Evolutionary conservation across 2,329 filamentous ascomycete genomes (phyloP).

Genomic region (Ophiostoma sp.): DNA sequence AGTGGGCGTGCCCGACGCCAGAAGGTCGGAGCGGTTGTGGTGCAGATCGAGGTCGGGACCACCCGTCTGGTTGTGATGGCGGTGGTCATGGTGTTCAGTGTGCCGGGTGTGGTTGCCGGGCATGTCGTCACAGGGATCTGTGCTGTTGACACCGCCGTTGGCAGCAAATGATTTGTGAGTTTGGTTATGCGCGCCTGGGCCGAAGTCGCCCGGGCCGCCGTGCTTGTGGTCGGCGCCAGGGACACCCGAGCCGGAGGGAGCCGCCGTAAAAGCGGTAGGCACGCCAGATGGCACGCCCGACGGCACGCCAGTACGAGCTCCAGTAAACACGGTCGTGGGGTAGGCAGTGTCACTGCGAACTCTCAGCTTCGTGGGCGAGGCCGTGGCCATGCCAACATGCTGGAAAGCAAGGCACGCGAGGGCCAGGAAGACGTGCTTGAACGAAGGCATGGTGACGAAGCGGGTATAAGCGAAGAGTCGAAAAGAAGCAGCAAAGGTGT

Average conservation of each 20-base stretch:
- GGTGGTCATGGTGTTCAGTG: not conserved
- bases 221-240: not conserved
- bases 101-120: conserved; percentile 4
- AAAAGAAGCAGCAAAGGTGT: not conserved
- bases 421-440: conserved; percentile 3
- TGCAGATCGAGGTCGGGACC: not conserved
- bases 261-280: conserved; percentile 1
- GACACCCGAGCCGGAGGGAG: not conserved
- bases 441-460: not conserved
- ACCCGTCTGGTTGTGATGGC: not conserved
- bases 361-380: not conserved
- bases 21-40: not conserved
- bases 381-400: not conserved
- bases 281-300: not conserved
- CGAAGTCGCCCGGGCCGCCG: not conserved
- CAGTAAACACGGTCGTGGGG: not conserved
- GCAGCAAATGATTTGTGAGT: not conserved
- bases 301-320: not conserved
- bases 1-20: not conserved
- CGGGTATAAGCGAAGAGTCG: not conserved
- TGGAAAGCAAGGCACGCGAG: not conserved
- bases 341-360: not conserved
- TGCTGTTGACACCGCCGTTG: not conserved
- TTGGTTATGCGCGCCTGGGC: not conserved
- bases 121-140: not conserved